Base-by-base conservation (phyloP, 306 rosid species). In the Dalbergia cultrata region DNA sequence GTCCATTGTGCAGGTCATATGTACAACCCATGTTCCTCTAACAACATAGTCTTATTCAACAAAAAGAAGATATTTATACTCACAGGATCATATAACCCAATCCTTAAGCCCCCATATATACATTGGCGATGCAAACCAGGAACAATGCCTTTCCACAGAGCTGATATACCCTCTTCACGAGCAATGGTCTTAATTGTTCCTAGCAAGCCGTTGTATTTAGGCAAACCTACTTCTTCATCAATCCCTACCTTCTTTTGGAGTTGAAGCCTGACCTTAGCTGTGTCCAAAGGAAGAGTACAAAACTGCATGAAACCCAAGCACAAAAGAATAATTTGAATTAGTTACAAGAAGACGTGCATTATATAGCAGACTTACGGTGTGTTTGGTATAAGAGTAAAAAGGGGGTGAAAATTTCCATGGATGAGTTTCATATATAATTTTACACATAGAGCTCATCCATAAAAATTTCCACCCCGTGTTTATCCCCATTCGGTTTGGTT, bases 111-210 rank as follows among this genome's bases (percentile, higher is more conserved):
- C 58, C 99, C 99, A 78, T 96, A 96, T 76, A 96, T 50, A 78
- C 92, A 96, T 74, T 96, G 99, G 61, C 99, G 97, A 62, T 96
- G 99, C 70, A 96, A 86, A 72, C 99, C 99, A 57, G 99, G 97
- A 87, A 96, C 78, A 74, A 93, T 83, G 80, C 99, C 99, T 82
- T 87, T 96, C 98, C 99, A 96, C 53, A 96, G 84, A 39, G 99
- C 94, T 57, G 83, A 83, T 73, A 89, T 34, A 43, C 99, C 99
- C 88, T 96, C 98, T 89, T 96, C 99, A 85, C 91, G 85, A 60
- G 98, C 92, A 62, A 96, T 92, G 58, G 98, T 96, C 74, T 89
- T 76, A 39, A 93, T 63, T 0, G 99, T 93, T 50, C 88, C 94
- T 74, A 93, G 82, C 83, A 93, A 85, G 53, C 99, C 98, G 69